These are phyloP conservation scores for Pythium phragmitis DNA, from an alignment of 352 stramenopile species.

Conservation along the genomic window DNA sequence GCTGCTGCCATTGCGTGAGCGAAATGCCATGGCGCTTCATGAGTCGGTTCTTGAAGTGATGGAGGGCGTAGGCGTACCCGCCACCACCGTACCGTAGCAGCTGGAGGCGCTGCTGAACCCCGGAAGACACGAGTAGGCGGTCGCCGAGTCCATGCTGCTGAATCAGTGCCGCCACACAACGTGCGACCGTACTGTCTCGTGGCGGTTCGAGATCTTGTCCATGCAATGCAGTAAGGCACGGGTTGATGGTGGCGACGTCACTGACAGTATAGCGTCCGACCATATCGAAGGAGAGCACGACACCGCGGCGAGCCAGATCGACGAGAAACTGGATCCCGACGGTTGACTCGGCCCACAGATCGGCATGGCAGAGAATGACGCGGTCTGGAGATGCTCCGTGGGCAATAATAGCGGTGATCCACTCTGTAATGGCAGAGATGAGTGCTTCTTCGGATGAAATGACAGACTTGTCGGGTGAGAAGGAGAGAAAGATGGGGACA, in stretches of 20 bases:
- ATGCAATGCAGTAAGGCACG: neutral
- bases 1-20: slow-evolving; percentile 37
- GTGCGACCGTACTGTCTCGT: slow-evolving; percentile 41
- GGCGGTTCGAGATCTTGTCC: slow-evolving; percentile 29
- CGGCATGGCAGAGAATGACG: slow-evolving; percentile 67
- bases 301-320: slow-evolving; percentile 34
- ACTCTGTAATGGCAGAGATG: slow-evolving; percentile 16
- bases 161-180: slow-evolving; percentile 37
- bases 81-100: slow-evolving; percentile 68
- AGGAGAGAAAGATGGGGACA: slow-evolving; percentile 69
- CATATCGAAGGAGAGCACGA: slow-evolving; percentile 64
- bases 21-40: slow-evolving; percentile 32
- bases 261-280: slow-evolving; percentile 64
- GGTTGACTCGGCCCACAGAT: slow-evolving; percentile 55
- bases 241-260: slow-evolving; percentile 46
- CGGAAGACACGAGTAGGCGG: slow-evolving; percentile 65
- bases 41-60: slow-evolving; percentile 48
- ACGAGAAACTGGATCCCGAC: slow-evolving; percentile 36
- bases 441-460: neutral
- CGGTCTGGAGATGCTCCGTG: slow-evolving; percentile 35
- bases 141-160: slow-evolving; percentile 21
- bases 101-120: slow-evolving; percentile 63
- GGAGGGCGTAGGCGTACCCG: slow-evolving; percentile 60
- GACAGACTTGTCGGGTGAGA: slow-evolving; percentile 29
- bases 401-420: slow-evolving; percentile 36